phyloP scores from a whole-genome alignment of 2,329 filamentous ascomycete species.

The Penicillium sp. region DNA sequence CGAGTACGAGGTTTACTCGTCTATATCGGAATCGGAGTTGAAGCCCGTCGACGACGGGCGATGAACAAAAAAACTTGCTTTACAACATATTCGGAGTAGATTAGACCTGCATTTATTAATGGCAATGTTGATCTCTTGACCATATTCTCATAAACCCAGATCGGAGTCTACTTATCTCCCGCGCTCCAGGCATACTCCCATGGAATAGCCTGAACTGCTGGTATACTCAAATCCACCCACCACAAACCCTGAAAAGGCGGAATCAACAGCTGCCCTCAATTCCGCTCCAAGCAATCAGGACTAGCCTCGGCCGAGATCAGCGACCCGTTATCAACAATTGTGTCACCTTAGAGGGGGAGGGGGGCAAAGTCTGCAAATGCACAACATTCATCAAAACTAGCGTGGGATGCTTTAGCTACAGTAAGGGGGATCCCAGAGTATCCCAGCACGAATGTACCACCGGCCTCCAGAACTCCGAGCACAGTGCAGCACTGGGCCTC shows the following conservation, averaged over 20 bases:
- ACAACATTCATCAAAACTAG: constrained; percentile 6
- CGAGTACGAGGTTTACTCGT: constrained; percentile 19
- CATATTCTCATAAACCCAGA: neutral
- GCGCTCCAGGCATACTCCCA: neutral
- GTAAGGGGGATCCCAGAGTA: neutral
- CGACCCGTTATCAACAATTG: neutral
- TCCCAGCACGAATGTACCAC: neutral
- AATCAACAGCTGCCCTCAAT: neutral
- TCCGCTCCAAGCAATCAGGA: constrained; percentile 6
- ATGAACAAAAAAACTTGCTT: constrained; percentile 14
- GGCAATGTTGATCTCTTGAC: neutral
- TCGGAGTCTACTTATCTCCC: neutral
- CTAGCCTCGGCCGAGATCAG: neutral
- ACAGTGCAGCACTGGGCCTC: neutral
- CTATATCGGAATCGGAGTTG: constrained; percentile 19
- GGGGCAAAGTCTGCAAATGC: constrained; percentile 12
- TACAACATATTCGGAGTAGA: constrained; percentile 7
- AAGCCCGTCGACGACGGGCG: constrained; percentile 13
- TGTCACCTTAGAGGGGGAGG: constrained; percentile 3
- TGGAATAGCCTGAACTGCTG: too few species aligned
- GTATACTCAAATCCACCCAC: neutral
- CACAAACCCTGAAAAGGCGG: constrained; percentile 4
- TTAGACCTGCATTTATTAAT: constrained; percentile 10
- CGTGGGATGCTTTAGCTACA: neutral
- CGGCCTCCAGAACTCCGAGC: constrained; percentile 6